A percentile compares a stretch with the other conserved stretches of the same genome.
phyloP scores from a whole-genome alignment of 2,329 filamentous ascomycete species.

The Leptosphaerulina australis region DNA sequence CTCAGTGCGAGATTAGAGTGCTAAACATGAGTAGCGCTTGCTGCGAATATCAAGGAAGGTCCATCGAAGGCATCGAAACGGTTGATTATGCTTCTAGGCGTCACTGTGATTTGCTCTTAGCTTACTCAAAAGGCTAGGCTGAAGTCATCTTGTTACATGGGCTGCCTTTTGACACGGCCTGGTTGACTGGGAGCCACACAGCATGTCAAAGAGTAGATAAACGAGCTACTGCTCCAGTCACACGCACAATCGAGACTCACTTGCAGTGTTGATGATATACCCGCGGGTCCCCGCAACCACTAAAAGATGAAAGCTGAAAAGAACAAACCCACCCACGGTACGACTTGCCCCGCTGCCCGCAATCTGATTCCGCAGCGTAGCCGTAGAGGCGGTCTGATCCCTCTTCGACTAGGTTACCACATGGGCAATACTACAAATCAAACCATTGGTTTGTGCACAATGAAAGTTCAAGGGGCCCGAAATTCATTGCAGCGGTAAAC shows the following conservation, averaged over 20 bases:
- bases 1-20: not conserved
- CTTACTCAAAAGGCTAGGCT: too few species aligned
- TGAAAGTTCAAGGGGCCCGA: not conserved
- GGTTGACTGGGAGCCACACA: too few species aligned
- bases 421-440: not conserved
- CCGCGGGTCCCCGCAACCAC: not conserved
- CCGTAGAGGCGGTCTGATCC: conserved; percentile 2
- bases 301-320: not conserved
- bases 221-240: not conserved
- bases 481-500: not conserved
- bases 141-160: too few species aligned
- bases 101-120: too few species aligned
- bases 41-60: not conserved
- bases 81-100: not conserved
- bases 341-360: conserved; percentile 4
- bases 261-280: not conserved
- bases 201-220: too few species aligned
- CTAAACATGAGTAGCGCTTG: not conserved
- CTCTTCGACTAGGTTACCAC: not conserved
- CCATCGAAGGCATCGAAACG: not conserved
- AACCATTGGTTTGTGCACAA: not conserved
- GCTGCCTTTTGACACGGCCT: too few species aligned
- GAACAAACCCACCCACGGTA: conserved; percentile 4
- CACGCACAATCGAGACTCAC: not conserved
- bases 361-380: conserved; percentile 8